Base-by-base conservation (phyloP, 331 rosid species). In the Saraca asoca region DNA sequence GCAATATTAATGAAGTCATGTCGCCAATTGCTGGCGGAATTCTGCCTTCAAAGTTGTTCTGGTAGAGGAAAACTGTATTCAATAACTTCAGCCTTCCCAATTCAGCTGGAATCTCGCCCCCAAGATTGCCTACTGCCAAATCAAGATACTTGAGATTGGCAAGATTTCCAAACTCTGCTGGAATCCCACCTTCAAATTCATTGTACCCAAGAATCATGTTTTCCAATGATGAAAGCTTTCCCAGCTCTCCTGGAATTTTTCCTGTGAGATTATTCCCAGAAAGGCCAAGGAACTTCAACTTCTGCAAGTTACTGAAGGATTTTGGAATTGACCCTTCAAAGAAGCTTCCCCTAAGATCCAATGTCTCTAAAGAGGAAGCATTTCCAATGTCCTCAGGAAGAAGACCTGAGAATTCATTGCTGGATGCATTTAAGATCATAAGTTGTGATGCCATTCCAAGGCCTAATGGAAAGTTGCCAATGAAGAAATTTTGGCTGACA, bases 321-420 rank as follows among this genome's bases (percentile, higher is more conserved):
- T 68, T 73, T 0, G 95, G 97, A 75, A 94, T 67, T 9, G 82
- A 55, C 18, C 97, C 98, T 65, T 64, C 73, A 50, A 88, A 85
- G 78, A 94, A 86, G 80, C 94, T 88, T 31, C 98, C 98, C 75
- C 97, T 77, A 31, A 94, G 92, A 86, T 94, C 98, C 63, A 94
- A 64, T 58, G 43, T 83, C 81, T 90, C 95, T 33, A 94, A 70
- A 57, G 70, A 69, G 60, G 90, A 74, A 14, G 89, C 89, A 83
- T 84, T 86, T 51, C 89, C 97, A 45, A 94, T 72, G 78, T 94
- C 96, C 66, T 64, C 76, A 0, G 96, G 98, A 70, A 88, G 74
- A 48, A 80, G 39, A n/a, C 96, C 97, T 2, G 81, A 64, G 75
- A 94, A 86, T 43, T 90, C 87, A 49, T 94, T 94, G 85, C 98